Conservation (phyloP, 306 rosid genomes). For the Glycine latifolia region DNA sequence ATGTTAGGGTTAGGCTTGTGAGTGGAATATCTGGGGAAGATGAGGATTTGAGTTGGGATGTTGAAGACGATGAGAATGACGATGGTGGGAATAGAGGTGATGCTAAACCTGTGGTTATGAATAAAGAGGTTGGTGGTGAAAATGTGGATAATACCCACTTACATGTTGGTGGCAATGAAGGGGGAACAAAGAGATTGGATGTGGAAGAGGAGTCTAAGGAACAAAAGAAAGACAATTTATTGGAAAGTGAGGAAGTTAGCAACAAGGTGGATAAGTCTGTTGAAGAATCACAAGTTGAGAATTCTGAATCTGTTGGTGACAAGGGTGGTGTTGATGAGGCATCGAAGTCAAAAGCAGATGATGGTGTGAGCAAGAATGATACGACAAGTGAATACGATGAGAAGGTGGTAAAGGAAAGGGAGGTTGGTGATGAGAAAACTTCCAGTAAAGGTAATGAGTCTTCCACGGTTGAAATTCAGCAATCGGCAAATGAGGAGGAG, state of each 20-base stretch:
- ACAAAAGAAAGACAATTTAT: constrained; percentile 26
- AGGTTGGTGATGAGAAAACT: constrained; percentile 53
- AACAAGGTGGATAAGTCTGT: constrained; percentile 42
- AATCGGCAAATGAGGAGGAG: constrained; percentile 52
- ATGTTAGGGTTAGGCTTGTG: constrained; percentile 74
- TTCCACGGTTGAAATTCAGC: constrained; percentile 50
- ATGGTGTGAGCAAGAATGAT: constrained; percentile 52
- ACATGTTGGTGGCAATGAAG: constrained; percentile 30
- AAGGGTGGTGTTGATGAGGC: constrained; percentile 43
- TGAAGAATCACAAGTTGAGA: constrained; percentile 42
- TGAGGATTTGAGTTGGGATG: constrained; percentile 96
- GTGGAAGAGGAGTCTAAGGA: constrained; percentile 47
- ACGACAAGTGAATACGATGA: constrained; percentile 45
- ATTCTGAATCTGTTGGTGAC: constrained; percentile 45
- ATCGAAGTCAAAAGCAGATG: constrained; percentile 47
- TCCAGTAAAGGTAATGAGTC: constrained; percentile 49
- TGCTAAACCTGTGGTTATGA: constrained; percentile 39
- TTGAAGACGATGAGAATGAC: constrained; percentile 67
- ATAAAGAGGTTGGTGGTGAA: constrained; percentile 50
- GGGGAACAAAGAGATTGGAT: constrained; percentile 30
- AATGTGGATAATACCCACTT: not conserved
- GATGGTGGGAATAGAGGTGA: constrained; percentile 36
- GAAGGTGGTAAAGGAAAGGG: constrained; percentile 45
- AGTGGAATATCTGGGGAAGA: constrained; percentile 70
- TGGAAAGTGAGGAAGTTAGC: constrained; percentile 43